Evolutionary conservation across 495 filamentous ascomycete species (phyloP).

Genomic region (Elasticomyces elasticus): DNA sequence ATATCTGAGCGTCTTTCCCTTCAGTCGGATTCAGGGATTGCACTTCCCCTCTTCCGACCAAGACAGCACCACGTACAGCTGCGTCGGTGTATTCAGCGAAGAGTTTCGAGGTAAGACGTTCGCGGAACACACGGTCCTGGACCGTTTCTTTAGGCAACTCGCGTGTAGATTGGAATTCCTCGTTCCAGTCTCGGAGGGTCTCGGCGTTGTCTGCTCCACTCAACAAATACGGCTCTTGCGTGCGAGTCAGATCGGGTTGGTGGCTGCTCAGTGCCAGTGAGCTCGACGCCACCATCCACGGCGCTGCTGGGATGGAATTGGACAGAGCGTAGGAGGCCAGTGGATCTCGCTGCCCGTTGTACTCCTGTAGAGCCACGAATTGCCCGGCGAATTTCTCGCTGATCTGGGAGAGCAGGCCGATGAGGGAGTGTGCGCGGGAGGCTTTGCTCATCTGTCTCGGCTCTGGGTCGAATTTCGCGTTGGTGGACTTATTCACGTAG

Average conservation of each 20-base stretch:
- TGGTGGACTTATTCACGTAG: slow-evolving; percentile 88
- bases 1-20: slow-evolving; percentile 86
- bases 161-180: slow-evolving; percentile 94
- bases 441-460: slow-evolving; percentile 61
- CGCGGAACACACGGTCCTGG: slow-evolving; percentile 92
- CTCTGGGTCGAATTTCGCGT: slow-evolving; percentile 82
- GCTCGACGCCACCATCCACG: slow-evolving; percentile 71
- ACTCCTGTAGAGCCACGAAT: slow-evolving; percentile 67
- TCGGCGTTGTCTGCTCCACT: slow-evolving; percentile 86
- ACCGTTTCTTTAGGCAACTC: slow-evolving; percentile 87
- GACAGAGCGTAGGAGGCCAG: slow-evolving; percentile 89
- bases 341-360: slow-evolving; percentile 72
- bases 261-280: slow-evolving; percentile 63
- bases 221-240: slow-evolving; percentile 87
- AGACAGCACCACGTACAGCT: slow-evolving; percentile 80
- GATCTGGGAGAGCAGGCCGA: slow-evolving; percentile 63
- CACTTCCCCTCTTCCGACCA: slow-evolving; percentile 88
- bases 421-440: slow-evolving; percentile 70
- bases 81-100: slow-evolving; percentile 97
- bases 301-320: slow-evolving; percentile 81
- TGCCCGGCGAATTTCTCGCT: slow-evolving; percentile 71
- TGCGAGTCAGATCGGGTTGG: slow-evolving; percentile 71
- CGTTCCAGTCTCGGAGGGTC: slow-evolving; percentile 94
- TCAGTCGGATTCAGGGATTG: slow-evolving; percentile 96
- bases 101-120: slow-evolving; percentile 85